A percentile compares a stretch with the other conserved stretches of the same genome.
Evolutionary conservation across 345 rosid species (phyloP).

Genomic region (Brassica cretica): DNA sequence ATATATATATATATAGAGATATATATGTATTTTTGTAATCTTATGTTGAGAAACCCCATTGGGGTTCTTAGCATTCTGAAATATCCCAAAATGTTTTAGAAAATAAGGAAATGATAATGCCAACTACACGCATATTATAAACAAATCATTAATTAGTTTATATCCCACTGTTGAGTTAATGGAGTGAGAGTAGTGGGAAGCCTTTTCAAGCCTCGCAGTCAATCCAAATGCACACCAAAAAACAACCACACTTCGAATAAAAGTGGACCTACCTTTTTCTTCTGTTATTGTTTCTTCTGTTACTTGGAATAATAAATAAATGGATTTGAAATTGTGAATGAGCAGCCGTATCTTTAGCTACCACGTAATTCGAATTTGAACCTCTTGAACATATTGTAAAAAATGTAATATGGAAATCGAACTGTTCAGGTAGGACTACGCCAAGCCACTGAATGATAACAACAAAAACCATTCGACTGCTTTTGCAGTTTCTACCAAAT

Average conservation of each 20-base stretch:
- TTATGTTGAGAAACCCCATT: no score
- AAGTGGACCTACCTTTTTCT: constrained; percentile 18
- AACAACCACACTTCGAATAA: constrained; percentile 24
- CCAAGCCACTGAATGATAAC: constrained; percentile 35
- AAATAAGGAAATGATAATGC: not conserved
- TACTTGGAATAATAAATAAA: not conserved
- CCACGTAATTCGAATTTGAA: constrained; percentile 39
- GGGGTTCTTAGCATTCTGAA: not conserved
- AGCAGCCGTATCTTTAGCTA: constrained; percentile 29
- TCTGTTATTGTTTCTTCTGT: not conserved
- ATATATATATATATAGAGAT: no score
- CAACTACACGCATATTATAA: constrained; percentile 4
- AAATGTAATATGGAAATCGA: constrained; percentile 10
- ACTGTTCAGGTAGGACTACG: constrained; percentile 36
- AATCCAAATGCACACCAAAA: constrained; percentile 37
- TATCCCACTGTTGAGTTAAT: constrained; percentile 25
- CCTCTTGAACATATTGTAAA: constrained; percentile 31
- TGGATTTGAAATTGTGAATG: constrained; percentile 23
- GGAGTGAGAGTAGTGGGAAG: constrained; percentile 35
- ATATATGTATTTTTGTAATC: no score
- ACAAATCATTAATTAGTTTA: constrained; percentile 6
- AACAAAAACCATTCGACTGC: constrained; percentile 31
- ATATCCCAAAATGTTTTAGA: not conserved
- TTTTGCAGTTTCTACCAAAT: constrained; percentile 30
- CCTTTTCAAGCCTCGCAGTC: constrained; percentile 16